phyloP scores from a whole-genome alignment of 108 stramenopile genomes.

The Nitzschia palea region DNA sequence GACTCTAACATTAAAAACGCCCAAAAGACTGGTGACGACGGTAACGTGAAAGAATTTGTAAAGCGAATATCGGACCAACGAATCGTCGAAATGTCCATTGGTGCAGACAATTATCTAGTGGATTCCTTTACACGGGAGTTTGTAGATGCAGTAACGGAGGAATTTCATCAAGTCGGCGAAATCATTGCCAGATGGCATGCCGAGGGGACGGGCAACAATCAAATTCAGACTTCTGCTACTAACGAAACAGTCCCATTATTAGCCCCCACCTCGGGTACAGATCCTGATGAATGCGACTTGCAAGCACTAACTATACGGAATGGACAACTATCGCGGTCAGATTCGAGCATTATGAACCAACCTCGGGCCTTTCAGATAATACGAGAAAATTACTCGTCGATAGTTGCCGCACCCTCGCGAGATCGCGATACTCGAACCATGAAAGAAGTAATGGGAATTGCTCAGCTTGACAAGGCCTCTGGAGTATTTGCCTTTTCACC shows the following conservation, averaged over 20 bases:
- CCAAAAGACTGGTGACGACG: not conserved
- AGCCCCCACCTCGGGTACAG: not conserved
- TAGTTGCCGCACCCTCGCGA: slow-evolving; percentile 21
- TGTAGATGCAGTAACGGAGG: slow-evolving; percentile 46
- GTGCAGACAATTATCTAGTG: slow-evolving; percentile 53
- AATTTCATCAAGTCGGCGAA: slow-evolving; percentile 34
- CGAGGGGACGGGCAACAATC: slow-evolving; percentile 12
- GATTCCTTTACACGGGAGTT: slow-evolving; percentile 42
- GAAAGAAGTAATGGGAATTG: slow-evolving; percentile 34
- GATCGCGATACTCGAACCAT: slow-evolving; percentile 15
- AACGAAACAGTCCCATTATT: not conserved
- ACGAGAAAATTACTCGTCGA: slow-evolving; percentile 22
- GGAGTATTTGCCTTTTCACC: slow-evolving; percentile 32
- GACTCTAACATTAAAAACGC: slow-evolving; percentile 3
- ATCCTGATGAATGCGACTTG: not conserved
- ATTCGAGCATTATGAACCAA: no score
- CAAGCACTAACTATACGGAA: no score
- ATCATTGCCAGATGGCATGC: slow-evolving; percentile 43
- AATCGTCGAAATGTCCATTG: slow-evolving; percentile 43
- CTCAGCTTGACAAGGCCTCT: slow-evolving; percentile 24
- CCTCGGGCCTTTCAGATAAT: slow-evolving; percentile 26
- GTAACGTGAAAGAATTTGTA: slow-evolving; percentile 27
- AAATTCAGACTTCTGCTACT: not conserved
- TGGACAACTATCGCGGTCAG: no score
- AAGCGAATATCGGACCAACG: slow-evolving; percentile 6